Evolutionary conservation across 495 filamentous ascomycete species (phyloP), one percentile per base, ranked within the genome.

Genomic region (Pseudevernia furfuracea): DNA sequence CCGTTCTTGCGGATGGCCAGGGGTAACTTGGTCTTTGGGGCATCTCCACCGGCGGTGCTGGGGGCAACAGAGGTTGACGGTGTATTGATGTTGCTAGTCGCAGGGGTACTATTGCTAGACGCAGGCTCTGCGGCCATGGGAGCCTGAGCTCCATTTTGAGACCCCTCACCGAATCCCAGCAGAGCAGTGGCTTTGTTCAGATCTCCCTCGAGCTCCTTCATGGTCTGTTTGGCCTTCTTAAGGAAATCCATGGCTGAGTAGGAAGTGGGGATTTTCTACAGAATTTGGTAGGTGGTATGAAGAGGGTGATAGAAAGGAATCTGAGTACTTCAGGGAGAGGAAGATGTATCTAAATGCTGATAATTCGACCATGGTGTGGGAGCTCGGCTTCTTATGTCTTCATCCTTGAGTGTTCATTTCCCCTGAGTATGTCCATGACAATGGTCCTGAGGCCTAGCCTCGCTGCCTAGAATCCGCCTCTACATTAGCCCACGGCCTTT

Each of bases 1-100:
- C 80, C 68, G 68, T 80, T 82, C 70, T 81, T 82, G 67, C 80
- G 79, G 36, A 79, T 64, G 32, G 77, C 80, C 61, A 84, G 78
- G n/a, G 81, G 75, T 12, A 84, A 72, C 69, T 82, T 83, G 1
- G 61, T n/a, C 32, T 56, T 52, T 23, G 61, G 48, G n/a, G 46
- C 41, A 37, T 61, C 30, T 14, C 32, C 34, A 14, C 32, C 34
- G 10, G 46, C 25, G 25, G 39, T 43, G n/a, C 61, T 63, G 48
- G 61, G 61, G 4, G 61, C 61, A 34, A 34, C 46, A 25, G 61
- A 55, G 4, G 61, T 63, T 23, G 49, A 8, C 19, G 61, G 61
- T 23, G 61, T 63, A 41, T 56, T 44, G 39, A 41, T 41, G 12
- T 19, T 44, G 19, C 44, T 48, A 3, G 7, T 48, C 1, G 44